Conservation (phyloP, 2,329 filamentous ascomycete genomes). For the Neocatenulostroma microsporum region DNA sequence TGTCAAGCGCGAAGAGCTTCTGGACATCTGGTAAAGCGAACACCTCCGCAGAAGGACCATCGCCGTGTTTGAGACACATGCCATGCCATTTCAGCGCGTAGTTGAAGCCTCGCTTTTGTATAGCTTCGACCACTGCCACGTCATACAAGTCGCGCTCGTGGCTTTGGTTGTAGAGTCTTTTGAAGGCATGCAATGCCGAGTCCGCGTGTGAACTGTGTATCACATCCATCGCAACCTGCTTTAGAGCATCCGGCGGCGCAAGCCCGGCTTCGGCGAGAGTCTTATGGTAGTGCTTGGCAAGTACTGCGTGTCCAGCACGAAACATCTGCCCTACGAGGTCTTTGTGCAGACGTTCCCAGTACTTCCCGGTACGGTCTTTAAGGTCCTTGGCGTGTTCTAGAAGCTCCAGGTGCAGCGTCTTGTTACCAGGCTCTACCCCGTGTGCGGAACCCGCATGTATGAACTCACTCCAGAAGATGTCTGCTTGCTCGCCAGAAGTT, state of each 20-base stretch:
- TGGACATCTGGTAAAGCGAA: conserved; percentile 25
- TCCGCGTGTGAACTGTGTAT: conserved; percentile 6
- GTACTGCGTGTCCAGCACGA: conserved; percentile 16
- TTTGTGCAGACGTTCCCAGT: conserved; percentile 36
- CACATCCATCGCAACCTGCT: conserved; percentile 16
- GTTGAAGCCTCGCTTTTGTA: conserved; percentile 18
- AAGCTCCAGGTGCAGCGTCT: conserved; percentile 28
- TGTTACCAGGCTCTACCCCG: conserved; percentile 4
- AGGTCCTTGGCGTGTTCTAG: conserved; percentile 36
- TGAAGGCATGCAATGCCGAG: conserved; percentile 17
- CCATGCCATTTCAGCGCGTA: conserved; percentile 35
- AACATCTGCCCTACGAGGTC: conserved; percentile 38
- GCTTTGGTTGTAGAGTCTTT: conserved; percentile 32
- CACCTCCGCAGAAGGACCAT: conserved; percentile 31
- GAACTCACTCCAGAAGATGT: conserved; percentile 41
- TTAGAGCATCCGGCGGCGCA: conserved; percentile 20
- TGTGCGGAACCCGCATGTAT: conserved; percentile 29
- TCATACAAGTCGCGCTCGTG: conserved; percentile 37
- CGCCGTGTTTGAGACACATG: conserved; percentile 29
- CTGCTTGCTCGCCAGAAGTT: conserved; percentile 30
- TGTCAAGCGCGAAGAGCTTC: conserved; percentile 18
- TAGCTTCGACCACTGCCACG: conserved; percentile 30
- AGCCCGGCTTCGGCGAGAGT: conserved; percentile 26
- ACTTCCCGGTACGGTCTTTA: conserved; percentile 29
- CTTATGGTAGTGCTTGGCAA: conserved; percentile 26